Base-by-base conservation (phyloP, 179 eudicot genomes). In the Vitellaria paradoxa region DNA sequence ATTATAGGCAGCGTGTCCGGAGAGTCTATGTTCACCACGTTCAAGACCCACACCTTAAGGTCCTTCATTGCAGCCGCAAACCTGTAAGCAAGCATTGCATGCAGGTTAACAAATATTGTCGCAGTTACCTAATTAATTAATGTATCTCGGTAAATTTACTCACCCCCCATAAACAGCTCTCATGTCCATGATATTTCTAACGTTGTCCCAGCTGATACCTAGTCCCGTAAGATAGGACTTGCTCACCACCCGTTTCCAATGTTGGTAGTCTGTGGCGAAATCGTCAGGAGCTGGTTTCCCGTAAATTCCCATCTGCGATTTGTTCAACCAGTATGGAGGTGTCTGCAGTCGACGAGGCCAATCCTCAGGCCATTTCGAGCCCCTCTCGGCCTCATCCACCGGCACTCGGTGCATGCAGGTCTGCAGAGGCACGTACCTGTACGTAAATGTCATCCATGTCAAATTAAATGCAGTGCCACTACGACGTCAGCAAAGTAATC, bases 121-220 rank as follows among this genome's bases (percentile, higher is more conserved):
- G 12, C 18, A 56, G 61, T 10, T 49, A 49, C 6, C 9, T 49
- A 15, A 56, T 56, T n/a, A n/a, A n/a, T n/a, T n/a, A n/a, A n/a
- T n/a, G n/a, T n/a, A n/a, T n/a, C n/a, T n/a, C n/a, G 62, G 62
- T 17, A 9, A 12, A 57, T 4, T 13, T 14, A 5, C 45, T 49
- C 84, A 92, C 96, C 98, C 98, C 65, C 98, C 98, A 78, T 94
- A 93, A 45, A 86, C 93, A 57, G 98, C 97, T 88, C 95, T 85
- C 97, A 93, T 90, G 84, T 94, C 98, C 95, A 95, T 95, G 52
- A 88, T 85, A 79, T 95, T 95, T 80, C 99, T 87, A 57, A 92
- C 87, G 50, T 81, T 76, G 30, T 85, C 78, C 99, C 97, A 95
- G 80, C 86, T 91, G 74, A 95, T 90, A 55, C 95, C 97, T 17